Conservation (phyloP, 2,329 filamentous ascomycete genomes). For the Cordyceps cicadae region DNA sequence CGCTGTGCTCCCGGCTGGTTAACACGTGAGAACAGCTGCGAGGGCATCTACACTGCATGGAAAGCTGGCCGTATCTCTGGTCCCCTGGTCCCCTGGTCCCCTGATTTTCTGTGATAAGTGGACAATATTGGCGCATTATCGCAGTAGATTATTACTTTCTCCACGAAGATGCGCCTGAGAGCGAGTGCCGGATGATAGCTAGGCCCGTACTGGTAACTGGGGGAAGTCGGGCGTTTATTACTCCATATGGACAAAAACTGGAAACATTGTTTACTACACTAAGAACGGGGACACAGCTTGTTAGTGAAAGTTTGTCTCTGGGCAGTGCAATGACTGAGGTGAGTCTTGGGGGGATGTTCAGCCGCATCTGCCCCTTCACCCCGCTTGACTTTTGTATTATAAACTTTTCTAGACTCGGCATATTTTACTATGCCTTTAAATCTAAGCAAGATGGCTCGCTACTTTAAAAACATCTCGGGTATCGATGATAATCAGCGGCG, state of each 20-base stretch:
- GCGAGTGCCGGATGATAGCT: background rate
- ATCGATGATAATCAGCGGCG: background rate
- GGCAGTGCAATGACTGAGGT: background rate
- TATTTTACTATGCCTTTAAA: too few relatives aligned
- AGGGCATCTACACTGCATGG: background rate
- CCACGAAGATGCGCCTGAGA: background rate
- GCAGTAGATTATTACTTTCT: background rate
- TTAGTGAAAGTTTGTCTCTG: background rate
- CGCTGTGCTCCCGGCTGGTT: too few relatives aligned
- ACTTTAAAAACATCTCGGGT: background rate
- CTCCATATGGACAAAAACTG: background rate
- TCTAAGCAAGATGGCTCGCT: background rate
- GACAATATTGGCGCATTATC: background rate
- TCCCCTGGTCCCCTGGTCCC: too few relatives aligned
- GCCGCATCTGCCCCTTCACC: background rate
- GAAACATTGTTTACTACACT: background rate
- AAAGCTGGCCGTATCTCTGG: too few relatives aligned
- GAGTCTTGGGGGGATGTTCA: background rate
- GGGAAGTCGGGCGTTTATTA: background rate
- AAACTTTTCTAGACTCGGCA: background rate
- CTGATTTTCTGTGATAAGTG: too few relatives aligned
- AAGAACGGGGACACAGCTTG: background rate
- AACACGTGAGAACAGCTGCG: background rate
- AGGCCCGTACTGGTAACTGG: background rate
- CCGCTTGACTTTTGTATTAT: background rate